Evolutionary conservation across 805 yeast genomes (phyloP).

Genomic region (Danielia oregonensis): DNA sequence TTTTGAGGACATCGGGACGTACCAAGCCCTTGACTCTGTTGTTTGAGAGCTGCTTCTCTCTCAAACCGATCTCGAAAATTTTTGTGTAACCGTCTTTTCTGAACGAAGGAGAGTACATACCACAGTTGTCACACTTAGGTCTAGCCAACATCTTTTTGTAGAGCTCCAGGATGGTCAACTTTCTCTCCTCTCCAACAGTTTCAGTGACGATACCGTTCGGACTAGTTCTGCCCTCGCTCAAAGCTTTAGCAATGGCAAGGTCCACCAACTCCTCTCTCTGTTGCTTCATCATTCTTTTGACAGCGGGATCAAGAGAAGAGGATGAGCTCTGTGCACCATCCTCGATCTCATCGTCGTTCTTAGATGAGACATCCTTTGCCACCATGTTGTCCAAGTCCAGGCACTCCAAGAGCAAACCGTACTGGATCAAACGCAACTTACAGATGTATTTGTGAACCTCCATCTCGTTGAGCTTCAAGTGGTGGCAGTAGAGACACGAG

Average conservation of each 20-base stretch:
- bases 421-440: slow-evolving; percentile 76
- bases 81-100: slow-evolving; percentile 94
- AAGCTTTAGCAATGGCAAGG: slow-evolving; percentile 64
- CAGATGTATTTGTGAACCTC: slow-evolving; percentile 78
- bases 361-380: slow-evolving; percentile 26
- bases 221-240: slow-evolving; percentile 70
- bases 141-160: slow-evolving; percentile 70
- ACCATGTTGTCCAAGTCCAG: slow-evolving; percentile 65
- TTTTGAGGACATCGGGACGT: slow-evolving; percentile 63
- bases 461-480: slow-evolving; percentile 61
- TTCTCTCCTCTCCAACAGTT: slow-evolving; percentile 83
- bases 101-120: slow-evolving; percentile 89
- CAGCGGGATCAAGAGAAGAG: slow-evolving; percentile 30
- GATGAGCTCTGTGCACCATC: slow-evolving; percentile 31
- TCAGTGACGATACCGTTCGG: slow-evolving; percentile 74
- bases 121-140: slow-evolving; percentile 93
- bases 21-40: slow-evolving; percentile 78
- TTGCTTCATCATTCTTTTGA: slow-evolving; percentile 46
- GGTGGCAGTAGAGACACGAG: slow-evolving; percentile 87
- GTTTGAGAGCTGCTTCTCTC: slow-evolving; percentile 74
- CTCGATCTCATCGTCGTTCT: slow-evolving; percentile 38
- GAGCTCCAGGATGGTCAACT: slow-evolving; percentile 65
- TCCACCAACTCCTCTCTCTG: slow-evolving; percentile 70
- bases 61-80: slow-evolving; percentile 82
- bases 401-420: slow-evolving; percentile 81